phyloP scores from a whole-genome alignment of 176 grass and related monocot species.

The Rhipidocladum racemiflorum region DNA sequence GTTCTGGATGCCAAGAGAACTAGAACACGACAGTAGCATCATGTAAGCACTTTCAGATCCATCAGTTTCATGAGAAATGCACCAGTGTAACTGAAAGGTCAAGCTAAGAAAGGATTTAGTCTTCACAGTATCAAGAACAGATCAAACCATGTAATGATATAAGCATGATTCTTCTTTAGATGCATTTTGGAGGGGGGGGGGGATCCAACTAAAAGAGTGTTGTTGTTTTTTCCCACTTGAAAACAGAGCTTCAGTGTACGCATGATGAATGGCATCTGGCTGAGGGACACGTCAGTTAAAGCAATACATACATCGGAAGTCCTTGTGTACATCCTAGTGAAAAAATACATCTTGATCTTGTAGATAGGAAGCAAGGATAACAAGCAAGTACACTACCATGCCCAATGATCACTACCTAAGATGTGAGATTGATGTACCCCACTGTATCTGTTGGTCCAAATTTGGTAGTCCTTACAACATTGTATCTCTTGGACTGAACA shows the following conservation, averaged over 20 bases:
- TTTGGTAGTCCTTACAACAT: not conserved
- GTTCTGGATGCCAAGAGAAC: slow-evolving; percentile 16
- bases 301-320: not conserved
- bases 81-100: not conserved
- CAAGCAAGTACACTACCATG: slow-evolving; percentile 6
- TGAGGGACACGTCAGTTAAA: not conserved
- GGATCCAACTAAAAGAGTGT: not conserved
- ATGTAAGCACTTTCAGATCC: not conserved
- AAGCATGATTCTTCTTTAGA: not conserved
- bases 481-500: not conserved
- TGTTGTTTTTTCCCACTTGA: not conserved
- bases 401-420: not conserved
- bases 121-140: not conserved
- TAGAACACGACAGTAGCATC: slow-evolving; percentile 14
- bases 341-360: not conserved
- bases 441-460: slow-evolving; percentile 5
- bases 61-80: not conserved
- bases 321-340: not conserved
- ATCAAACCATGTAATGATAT: slow-evolving; percentile 18
- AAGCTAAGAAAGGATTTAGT: not conserved
- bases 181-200: too few species aligned
- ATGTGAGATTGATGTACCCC: not conserved
- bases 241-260: not conserved
- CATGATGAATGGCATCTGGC: slow-evolving; percentile 3
- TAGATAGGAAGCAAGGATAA: not conserved